These are phyloP conservation scores for Solanum ahanhuiri DNA, from an alignment of 257 asterid species.

Conservation along the genomic window DNA sequence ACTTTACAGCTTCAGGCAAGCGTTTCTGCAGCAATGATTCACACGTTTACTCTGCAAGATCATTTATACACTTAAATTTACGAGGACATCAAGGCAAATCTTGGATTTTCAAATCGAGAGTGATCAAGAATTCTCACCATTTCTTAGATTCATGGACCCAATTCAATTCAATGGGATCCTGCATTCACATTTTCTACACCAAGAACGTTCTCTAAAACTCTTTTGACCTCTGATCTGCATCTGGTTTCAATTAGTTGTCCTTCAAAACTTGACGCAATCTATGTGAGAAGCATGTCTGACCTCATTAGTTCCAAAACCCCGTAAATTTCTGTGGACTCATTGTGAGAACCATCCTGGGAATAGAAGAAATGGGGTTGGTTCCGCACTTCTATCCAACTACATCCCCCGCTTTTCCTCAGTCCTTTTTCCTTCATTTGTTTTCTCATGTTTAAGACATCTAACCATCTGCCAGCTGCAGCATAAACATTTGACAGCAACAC, in stretches of 20 bases:
- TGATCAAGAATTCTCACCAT: not conserved
- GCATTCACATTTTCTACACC: not conserved
- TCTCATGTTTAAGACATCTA: conserved; percentile 45
- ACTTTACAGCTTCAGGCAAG: not conserved
- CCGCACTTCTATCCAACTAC: conserved; percentile 70
- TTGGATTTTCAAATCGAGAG: not conserved
- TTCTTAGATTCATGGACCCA: not conserved
- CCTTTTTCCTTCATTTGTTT: conserved; percentile 52
- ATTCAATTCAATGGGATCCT: not conserved
- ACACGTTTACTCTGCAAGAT: not conserved
- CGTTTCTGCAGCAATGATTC: not conserved
- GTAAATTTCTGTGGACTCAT: conserved; percentile 23
- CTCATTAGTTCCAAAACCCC: conserved; percentile 36
- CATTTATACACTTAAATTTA: not conserved
- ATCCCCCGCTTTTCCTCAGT: conserved; percentile 49
- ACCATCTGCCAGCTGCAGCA: conserved; percentile 70
- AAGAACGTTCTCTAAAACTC: not conserved
- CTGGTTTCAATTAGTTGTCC: not conserved
- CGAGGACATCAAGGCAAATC: not conserved
- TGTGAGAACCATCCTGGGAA: conserved; percentile 48
- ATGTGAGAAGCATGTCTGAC: conserved; percentile 22
- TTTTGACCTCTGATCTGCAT: not conserved
- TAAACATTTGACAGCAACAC: conserved; percentile 57
- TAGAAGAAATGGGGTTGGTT: conserved; percentile 39
- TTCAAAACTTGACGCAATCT: not conserved